phyloP scores from a whole-genome alignment of 2,329 filamentous ascomycete species.

The Botrytis paeoniae region DNA sequence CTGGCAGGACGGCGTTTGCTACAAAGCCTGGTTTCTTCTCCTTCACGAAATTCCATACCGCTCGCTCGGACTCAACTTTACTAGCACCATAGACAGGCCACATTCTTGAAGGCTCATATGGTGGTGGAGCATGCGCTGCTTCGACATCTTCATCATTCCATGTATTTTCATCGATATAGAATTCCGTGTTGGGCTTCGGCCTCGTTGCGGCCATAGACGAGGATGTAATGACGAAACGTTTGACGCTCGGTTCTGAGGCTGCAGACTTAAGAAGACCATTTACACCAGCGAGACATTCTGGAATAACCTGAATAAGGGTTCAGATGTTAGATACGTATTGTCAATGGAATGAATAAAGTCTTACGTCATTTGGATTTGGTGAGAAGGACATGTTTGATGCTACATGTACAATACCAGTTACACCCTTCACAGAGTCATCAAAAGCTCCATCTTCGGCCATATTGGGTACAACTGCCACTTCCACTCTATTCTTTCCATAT shows the following conservation, averaged over 20 bases:
- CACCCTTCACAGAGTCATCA: slow-evolving; percentile 34
- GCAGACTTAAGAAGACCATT: slow-evolving; percentile 40
- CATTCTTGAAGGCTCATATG: slow-evolving; percentile 30
- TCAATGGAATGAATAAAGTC: background rate
- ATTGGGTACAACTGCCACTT: slow-evolving; percentile 39
- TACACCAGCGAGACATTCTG: slow-evolving; percentile 35
- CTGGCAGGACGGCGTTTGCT: slow-evolving; percentile 33
- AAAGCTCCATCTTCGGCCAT: slow-evolving; percentile 34
- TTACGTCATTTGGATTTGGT: slow-evolving; percentile 41
- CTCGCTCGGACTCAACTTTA: slow-evolving; percentile 41
- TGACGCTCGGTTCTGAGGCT: slow-evolving; percentile 37
- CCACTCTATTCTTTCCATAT: slow-evolving; percentile 39
- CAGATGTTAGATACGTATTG: background rate
- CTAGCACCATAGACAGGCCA: slow-evolving; percentile 40
- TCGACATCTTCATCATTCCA: slow-evolving; percentile 41
- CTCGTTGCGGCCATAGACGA: slow-evolving; percentile 33
- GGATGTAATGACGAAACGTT: slow-evolving; percentile 43
- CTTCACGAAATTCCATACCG: slow-evolving; percentile 41
- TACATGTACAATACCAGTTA: slow-evolving; percentile 41
- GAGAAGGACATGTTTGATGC: slow-evolving; percentile 40
- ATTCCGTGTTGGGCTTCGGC: slow-evolving; percentile 27
- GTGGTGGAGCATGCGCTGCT: slow-evolving; percentile 40
- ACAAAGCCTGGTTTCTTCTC: slow-evolving; percentile 36
- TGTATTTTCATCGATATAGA: slow-evolving; percentile 31
- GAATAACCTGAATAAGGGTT: slow-evolving; percentile 32